phyloP scores from a whole-genome alignment of 2,329 filamentous ascomycete species.

The Atkinsonella texensis region DNA sequence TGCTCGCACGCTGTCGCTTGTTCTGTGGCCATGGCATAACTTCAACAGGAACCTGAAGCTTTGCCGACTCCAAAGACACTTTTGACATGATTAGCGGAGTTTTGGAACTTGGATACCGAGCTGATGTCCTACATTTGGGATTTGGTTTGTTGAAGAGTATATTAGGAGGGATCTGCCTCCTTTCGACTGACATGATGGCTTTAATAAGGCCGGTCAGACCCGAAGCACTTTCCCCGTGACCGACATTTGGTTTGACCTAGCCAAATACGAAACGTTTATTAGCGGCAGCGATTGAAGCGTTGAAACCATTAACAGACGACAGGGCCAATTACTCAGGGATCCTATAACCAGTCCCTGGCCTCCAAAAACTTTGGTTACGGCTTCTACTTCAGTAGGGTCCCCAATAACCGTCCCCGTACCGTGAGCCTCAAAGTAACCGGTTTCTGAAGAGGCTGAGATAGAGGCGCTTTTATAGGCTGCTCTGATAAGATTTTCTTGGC shows the following conservation, averaged over 20 bases:
- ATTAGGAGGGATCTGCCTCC: conserved; percentile 23
- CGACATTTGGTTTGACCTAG: conserved; percentile 26
- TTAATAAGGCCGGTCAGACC: conserved; percentile 33
- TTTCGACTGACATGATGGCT: conserved; percentile 26
- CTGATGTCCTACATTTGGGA: too few species aligned
- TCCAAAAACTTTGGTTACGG: conserved; percentile 19
- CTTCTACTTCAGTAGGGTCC: conserved; percentile 23
- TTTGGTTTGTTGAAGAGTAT: too few species aligned
- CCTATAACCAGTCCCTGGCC: conserved; percentile 16
- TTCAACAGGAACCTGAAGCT: conserved; percentile 19
- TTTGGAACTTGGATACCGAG: conserved; percentile 3
- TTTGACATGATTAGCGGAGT: conserved; percentile 23
- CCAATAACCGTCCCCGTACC: conserved; percentile 28
- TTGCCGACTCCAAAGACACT: conserved; percentile 14
- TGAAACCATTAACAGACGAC: too few species aligned
- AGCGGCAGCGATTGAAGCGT: too few species aligned
- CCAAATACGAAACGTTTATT: background rate
- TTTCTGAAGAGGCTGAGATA: conserved; percentile 14
- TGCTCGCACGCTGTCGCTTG: conserved; percentile 14
- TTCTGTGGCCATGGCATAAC: conserved; percentile 22
- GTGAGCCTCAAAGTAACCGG: conserved; percentile 25
- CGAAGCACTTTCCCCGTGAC: conserved; percentile 32
- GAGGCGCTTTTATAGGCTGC: conserved; percentile 18
- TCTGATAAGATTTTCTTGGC: conserved; percentile 22
- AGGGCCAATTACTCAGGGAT: conserved; percentile 3